Conservation (phyloP, 768 basidiomycete genomes). For the Leccinellum rugosiceps region DNA sequence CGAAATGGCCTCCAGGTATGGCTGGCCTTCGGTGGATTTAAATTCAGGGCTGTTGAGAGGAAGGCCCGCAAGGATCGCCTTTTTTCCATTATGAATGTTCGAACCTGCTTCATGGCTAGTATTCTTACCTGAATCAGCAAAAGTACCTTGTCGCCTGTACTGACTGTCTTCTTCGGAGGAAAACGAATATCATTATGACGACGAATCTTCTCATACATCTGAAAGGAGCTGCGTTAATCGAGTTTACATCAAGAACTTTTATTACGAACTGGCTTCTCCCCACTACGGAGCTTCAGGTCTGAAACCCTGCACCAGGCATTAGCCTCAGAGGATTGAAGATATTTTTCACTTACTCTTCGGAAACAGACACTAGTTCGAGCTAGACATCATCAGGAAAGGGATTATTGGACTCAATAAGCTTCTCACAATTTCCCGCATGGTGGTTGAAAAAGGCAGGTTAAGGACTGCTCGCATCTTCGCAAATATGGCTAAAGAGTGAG, state of each 20-base stretch:
- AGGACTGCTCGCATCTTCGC: slow-evolving; percentile 66
- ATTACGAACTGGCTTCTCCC: slow-evolving; percentile 64
- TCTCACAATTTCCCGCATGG: slow-evolving; percentile 65
- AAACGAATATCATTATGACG: slow-evolving; percentile 79
- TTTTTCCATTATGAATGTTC: slow-evolving; percentile 7
- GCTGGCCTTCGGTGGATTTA: slow-evolving; percentile 67
- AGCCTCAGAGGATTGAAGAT: background rate
- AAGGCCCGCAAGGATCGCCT: slow-evolving; percentile 75
- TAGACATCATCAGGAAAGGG: slow-evolving; percentile 24
- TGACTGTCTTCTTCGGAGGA: slow-evolving; percentile 65
- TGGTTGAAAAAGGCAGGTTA: slow-evolving; percentile 50
- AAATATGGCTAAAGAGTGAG: background rate
- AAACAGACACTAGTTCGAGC: slow-evolving; percentile 62
- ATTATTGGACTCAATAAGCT: background rate
- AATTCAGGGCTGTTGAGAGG: slow-evolving; percentile 67
- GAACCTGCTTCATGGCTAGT: background rate
- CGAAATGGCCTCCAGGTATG: slow-evolving; percentile 61
- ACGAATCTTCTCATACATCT: slow-evolving; percentile 66
- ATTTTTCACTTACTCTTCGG: slow-evolving; percentile 56
- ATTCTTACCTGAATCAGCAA: slow-evolving; percentile 68
- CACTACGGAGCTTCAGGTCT: slow-evolving; percentile 64
- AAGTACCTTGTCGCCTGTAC: slow-evolving; percentile 74
- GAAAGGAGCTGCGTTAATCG: background rate
- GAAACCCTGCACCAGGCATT: slow-evolving; percentile 47
- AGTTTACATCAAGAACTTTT: background rate